These are phyloP conservation scores for Thielaviopsis musarum DNA, from an alignment of 2,329 filamentous ascomycete genomes.

Conservation along the genomic window DNA sequence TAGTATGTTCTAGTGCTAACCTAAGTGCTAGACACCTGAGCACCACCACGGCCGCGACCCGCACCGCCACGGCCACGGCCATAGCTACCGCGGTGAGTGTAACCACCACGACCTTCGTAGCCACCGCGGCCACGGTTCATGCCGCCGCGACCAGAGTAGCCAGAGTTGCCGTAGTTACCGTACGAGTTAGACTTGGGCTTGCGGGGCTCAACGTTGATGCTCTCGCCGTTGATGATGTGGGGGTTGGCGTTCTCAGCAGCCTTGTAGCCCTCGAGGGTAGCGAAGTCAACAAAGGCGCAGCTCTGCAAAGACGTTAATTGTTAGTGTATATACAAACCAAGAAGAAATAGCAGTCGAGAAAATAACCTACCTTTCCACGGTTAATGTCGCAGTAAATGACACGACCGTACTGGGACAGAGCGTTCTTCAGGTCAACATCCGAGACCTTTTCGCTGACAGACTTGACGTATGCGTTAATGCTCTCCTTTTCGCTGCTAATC, in stretches of 20 bases:
- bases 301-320: conserved; percentile 39
- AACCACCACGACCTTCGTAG: conserved; percentile 42
- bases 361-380: conserved; percentile 54
- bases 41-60: conserved; percentile 45
- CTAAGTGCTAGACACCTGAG: conserved; percentile 36
- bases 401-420: conserved; percentile 55
- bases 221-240: conserved; percentile 66
- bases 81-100: conserved; percentile 42
- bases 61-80: conserved; percentile 49
- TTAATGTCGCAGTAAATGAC: conserved; percentile 62
- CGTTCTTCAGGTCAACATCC: conserved; percentile 50
- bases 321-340: conserved; percentile 10
- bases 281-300: conserved; percentile 93
- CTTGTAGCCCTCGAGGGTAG: conserved; percentile 61
- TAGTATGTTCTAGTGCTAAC: conserved; percentile 4
- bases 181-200: conserved; percentile 57
- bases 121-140: conserved; percentile 48
- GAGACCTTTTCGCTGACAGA: conserved; percentile 84
- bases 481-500: conserved; percentile 51
- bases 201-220: conserved; percentile 76
- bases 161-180: conserved; percentile 49
- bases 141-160: conserved; percentile 42
- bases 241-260: conserved; percentile 73
- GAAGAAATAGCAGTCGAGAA: neutral
- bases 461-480: conserved; percentile 80